Percentiles rank a stretch among this genome's conserved stretches.
Conservation (phyloP, 2,329 filamentous ascomycete genomes). For the Colletotrichum sp. region DNA sequence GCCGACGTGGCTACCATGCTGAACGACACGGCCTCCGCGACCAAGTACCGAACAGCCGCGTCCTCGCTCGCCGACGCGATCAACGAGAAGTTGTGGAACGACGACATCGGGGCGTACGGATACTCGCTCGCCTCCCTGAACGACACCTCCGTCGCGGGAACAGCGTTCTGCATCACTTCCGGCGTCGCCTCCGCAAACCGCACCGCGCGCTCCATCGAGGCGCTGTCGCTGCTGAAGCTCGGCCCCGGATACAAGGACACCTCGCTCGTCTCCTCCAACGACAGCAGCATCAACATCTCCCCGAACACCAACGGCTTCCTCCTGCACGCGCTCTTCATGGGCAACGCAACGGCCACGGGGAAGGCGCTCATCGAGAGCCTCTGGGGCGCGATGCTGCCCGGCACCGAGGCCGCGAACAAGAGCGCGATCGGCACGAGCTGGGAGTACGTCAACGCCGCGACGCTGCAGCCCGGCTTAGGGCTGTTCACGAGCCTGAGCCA, state of each 20-base stretch:
- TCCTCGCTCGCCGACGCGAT: conserved; percentile 17
- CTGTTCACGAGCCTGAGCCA: conserved; percentile 47
- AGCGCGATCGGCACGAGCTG: conserved; percentile 45
- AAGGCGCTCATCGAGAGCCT: conserved; percentile 38
- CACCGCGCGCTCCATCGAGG: conserved; percentile 8
- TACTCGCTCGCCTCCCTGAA: not conserved
- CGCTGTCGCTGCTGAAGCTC: conserved; percentile 11
- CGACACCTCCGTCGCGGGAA: conserved; percentile 19
- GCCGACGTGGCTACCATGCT: conserved; percentile 17
- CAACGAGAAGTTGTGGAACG: conserved; percentile 25
- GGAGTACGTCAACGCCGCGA: conserved; percentile 46
- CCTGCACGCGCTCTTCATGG: conserved; percentile 38
- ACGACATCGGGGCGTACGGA: conserved; percentile 18
- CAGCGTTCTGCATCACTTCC: conserved; percentile 25
- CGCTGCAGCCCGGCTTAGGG: conserved; percentile 40
- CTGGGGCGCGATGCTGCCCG: conserved; percentile 46
- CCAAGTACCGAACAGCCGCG: conserved; percentile 16
- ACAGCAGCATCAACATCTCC: conserved; percentile 42
- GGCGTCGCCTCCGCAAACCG: conserved; percentile 15
- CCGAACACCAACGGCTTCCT: conserved; percentile 52
- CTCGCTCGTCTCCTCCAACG: conserved; percentile 7
- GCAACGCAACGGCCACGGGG: conserved; percentile 26
- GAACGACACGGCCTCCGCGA: conserved; percentile 28
- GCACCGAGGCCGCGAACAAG: conserved; percentile 1
- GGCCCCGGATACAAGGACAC: conserved; percentile 24